Percentiles rank a stretch among this genome's conserved stretches.
Evolutionary conservation across 805 yeast species (phyloP).

Genomic region (Hanseniaspora hatyaiensis): DNA sequence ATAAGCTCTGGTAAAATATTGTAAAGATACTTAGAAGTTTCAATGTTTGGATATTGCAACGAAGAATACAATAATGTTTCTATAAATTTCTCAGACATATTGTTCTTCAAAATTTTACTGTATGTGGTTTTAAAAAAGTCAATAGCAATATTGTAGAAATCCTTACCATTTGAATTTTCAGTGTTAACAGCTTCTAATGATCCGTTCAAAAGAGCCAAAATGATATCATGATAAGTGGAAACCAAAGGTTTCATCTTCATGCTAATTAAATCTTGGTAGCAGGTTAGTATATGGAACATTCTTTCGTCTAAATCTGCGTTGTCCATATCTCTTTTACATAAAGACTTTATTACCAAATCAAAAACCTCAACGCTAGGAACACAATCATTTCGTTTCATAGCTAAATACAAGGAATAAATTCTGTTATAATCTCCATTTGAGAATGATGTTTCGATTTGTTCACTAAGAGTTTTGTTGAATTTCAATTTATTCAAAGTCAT

Average conservation of each 20-base stretch:
- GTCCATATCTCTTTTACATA: conserved; percentile 39
- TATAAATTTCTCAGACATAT: conserved; percentile 35
- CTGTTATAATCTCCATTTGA: conserved; percentile 26
- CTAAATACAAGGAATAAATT: conserved; percentile 32
- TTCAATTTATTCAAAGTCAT: conserved; percentile 26
- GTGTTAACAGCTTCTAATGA: conserved; percentile 33
- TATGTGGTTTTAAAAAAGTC: conserved; percentile 36
- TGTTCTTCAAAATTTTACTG: conserved; percentile 22
- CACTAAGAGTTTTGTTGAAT: conserved; percentile 26
- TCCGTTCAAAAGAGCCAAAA: conserved; percentile 42
- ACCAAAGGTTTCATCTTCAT: conserved; percentile 44
- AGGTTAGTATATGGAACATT: conserved; percentile 50
- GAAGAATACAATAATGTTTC: conserved; percentile 39
- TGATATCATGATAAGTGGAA: conserved; percentile 42
- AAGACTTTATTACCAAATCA: conserved; percentile 44
- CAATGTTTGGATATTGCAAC: conserved; percentile 28
- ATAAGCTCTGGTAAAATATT: conserved; percentile 1
- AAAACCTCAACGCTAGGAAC: conserved; percentile 44
- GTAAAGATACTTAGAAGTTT: conserved; percentile 6
- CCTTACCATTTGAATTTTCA: conserved; percentile 34
- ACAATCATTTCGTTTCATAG: conserved; percentile 33
- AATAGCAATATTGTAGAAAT: conserved; percentile 40
- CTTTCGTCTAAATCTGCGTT: conserved; percentile 47
- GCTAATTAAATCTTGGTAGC: conserved; percentile 54
- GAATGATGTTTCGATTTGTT: conserved; percentile 26